These are phyloP conservation scores for Saturnispora hagleri DNA, from an alignment of 805 yeast genomes.

Conservation along the genomic window DNA sequence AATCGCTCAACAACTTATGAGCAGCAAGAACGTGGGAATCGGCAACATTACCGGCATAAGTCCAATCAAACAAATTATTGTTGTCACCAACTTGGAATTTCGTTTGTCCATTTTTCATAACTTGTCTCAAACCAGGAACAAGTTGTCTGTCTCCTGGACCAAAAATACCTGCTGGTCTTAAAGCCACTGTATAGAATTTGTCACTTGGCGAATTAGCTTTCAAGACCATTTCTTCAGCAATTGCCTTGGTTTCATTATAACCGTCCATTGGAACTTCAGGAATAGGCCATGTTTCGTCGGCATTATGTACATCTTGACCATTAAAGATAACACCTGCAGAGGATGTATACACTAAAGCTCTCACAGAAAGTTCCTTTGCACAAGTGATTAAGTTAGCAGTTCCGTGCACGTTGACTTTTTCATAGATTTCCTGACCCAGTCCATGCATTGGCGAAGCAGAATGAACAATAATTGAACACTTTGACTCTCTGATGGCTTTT, in stretches of 20 bases:
- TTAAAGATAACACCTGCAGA: conserved; percentile 96
- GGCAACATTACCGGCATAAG: conserved; percentile 97
- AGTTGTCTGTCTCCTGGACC: conserved; percentile 98
- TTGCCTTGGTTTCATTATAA: conserved; percentile 89
- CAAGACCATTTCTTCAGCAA: conserved; percentile 77
- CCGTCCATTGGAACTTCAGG: conserved; percentile 93
- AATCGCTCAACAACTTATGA: conserved; percentile 48
- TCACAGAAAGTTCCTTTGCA: conserved; percentile 40
- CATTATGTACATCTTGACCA: conserved; percentile 88
- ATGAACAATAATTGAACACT: conserved; percentile 77
- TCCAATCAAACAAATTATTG: conserved; percentile 90
- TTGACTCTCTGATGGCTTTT: conserved; percentile 46
- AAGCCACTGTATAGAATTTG: conserved; percentile 65
- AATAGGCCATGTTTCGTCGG: conserved; percentile 90
- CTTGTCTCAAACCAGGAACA: conserved; percentile 84
- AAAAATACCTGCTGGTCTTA: conserved; percentile 96
- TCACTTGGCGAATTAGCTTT: conserved; percentile 53
- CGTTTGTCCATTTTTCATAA: conserved; percentile 76
- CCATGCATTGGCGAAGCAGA: conserved; percentile 98
- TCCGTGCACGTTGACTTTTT: conserved; percentile 85
- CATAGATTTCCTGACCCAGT: conserved; percentile 67
- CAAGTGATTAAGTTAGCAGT: conserved; percentile 65
- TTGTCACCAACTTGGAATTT: conserved; percentile 93
- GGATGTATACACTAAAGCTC: conserved; percentile 85
- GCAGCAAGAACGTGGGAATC: conserved; percentile 95